These are phyloP conservation scores for Vishniacozyma victoriae DNA, from an alignment of 768 basidiomycete genomes.

Conservation along the genomic window DNA sequence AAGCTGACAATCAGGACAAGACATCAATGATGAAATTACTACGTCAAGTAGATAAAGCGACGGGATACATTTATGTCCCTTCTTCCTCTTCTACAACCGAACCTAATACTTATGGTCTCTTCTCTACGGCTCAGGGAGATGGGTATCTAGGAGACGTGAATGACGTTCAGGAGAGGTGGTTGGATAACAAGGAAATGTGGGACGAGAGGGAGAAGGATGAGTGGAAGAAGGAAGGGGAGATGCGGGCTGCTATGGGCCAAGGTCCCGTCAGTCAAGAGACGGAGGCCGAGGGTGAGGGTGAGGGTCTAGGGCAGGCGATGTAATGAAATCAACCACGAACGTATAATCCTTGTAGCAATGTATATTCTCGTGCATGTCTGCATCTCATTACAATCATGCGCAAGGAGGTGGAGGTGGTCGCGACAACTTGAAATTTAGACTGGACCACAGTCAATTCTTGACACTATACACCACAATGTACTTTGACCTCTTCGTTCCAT, in stretches of 20 bases:
- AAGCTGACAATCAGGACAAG: slow-evolving; percentile 62
- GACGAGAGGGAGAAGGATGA: slow-evolving; percentile 72
- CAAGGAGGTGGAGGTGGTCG: no score
- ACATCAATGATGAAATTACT: slow-evolving; percentile 86
- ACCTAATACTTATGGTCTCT: slow-evolving; percentile 64
- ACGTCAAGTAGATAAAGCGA: slow-evolving; percentile 77
- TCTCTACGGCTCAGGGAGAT: slow-evolving; percentile 55
- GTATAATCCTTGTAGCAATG: no score
- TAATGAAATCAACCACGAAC: no score
- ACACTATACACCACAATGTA: no score
- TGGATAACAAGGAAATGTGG: slow-evolving; percentile 75
- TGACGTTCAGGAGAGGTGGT: slow-evolving; percentile 89
- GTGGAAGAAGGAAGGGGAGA: slow-evolving; percentile 60
- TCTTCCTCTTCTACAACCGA: slow-evolving; percentile 4
- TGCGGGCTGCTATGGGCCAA: slow-evolving; percentile 4
- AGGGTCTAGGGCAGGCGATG: no score
- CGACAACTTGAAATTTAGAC: no score
- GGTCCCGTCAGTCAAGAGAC: background rate
- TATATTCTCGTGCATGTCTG: no score
- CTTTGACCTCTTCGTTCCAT: slow-evolving; percentile 38
- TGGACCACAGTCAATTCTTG: no score
- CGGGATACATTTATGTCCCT: slow-evolving; percentile 84
- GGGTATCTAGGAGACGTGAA: slow-evolving; percentile 48
- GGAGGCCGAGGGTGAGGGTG: background rate
- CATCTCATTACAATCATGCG: no score